Percentiles rank a stretch among this genome's conserved stretches.
Evolutionary conservation across 306 rosid genomes (phyloP).

Genomic region (Castanea crenata): DNA sequence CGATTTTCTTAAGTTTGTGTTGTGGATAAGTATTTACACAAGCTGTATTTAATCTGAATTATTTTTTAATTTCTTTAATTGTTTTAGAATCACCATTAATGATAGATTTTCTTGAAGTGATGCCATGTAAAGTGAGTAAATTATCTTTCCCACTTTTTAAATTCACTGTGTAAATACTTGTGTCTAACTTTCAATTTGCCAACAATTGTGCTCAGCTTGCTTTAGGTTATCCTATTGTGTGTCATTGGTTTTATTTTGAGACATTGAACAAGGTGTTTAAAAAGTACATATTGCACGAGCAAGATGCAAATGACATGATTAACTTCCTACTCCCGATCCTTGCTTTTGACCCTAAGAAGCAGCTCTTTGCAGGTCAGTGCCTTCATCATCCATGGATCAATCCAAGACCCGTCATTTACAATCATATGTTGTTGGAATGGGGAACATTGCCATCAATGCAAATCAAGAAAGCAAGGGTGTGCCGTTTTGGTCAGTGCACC

Average conservation of each 20-base stretch:
- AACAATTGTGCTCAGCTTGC: slow-evolving; percentile 61
- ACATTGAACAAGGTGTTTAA: slow-evolving; percentile 81
- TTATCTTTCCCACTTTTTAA: not conserved
- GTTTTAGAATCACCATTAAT: slow-evolving; percentile 71
- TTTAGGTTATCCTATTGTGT: slow-evolving; percentile 51
- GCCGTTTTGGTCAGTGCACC: no score
- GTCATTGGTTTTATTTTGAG: slow-evolving; percentile 81
- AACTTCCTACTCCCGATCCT: slow-evolving; percentile 79
- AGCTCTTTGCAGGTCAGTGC: slow-evolving; percentile 79
- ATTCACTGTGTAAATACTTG: slow-evolving; percentile 10
- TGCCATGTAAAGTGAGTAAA: slow-evolving; percentile 78
- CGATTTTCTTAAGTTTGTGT: not conserved
- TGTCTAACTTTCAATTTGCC: slow-evolving; percentile 24
- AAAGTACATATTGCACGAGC: slow-evolving; percentile 79
- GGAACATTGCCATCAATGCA: slow-evolving; percentile 61
- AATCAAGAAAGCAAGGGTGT: slow-evolving; percentile 13
- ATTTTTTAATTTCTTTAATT: not conserved
- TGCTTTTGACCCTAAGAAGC: slow-evolving; percentile 79
- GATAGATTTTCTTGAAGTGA: slow-evolving; percentile 96
- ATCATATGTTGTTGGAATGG: slow-evolving; percentile 55
- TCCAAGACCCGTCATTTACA: slow-evolving; percentile 64
- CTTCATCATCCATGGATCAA: slow-evolving; percentile 82
- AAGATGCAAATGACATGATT: slow-evolving; percentile 61
- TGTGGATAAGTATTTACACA: no score
- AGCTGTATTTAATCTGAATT: not conserved